These are phyloP conservation scores for Saccharomycopsis selenospora DNA, from an alignment of 805 yeast genomes.

Conservation along the genomic window DNA sequence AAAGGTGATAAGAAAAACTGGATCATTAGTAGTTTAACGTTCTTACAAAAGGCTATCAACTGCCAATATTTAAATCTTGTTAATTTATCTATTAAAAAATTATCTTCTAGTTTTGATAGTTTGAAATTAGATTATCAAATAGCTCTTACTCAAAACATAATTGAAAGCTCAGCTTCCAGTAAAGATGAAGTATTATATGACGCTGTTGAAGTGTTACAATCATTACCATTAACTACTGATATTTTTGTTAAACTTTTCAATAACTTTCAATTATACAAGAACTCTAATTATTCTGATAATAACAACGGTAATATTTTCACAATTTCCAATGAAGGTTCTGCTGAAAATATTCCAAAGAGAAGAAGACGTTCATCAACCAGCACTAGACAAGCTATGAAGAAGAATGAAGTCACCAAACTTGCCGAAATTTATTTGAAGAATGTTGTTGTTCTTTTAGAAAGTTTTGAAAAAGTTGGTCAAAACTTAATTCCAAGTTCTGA, in stretches of 20 bases:
- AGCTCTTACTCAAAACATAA: slow-evolving; percentile 48
- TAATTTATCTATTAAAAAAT: slow-evolving; percentile 42
- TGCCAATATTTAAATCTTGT: slow-evolving; percentile 38
- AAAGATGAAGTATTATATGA: slow-evolving; percentile 40
- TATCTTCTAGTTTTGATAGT: slow-evolving; percentile 47
- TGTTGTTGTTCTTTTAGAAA: slow-evolving; percentile 71
- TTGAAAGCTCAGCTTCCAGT: slow-evolving; percentile 44
- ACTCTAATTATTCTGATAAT: slow-evolving; percentile 8
- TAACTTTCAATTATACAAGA: slow-evolving; percentile 48
- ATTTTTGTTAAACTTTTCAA: slow-evolving; percentile 53
- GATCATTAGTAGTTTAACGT: slow-evolving; percentile 32
- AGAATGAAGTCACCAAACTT: slow-evolving; percentile 57
- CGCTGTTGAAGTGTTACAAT: slow-evolving; percentile 45
- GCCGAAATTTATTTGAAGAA: slow-evolving; percentile 76
- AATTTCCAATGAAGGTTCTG: slow-evolving; percentile 28
- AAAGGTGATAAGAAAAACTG: slow-evolving; percentile 19
- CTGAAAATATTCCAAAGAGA: slow-evolving; percentile 55
- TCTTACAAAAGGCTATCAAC: slow-evolving; percentile 48
- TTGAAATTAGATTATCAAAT: slow-evolving; percentile 54
- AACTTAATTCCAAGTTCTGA: slow-evolving; percentile 33
- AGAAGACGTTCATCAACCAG: slow-evolving; percentile 77
- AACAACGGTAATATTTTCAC: slow-evolving; percentile 23
- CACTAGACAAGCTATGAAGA: slow-evolving; percentile 66
- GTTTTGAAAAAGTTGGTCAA: slow-evolving; percentile 47
- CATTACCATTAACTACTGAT: slow-evolving; percentile 46